Percentiles rank a stretch among this genome's conserved stretches.
Evolutionary conservation across 257 asterid species (phyloP).

Genomic region (Gardenia jasminoides): DNA sequence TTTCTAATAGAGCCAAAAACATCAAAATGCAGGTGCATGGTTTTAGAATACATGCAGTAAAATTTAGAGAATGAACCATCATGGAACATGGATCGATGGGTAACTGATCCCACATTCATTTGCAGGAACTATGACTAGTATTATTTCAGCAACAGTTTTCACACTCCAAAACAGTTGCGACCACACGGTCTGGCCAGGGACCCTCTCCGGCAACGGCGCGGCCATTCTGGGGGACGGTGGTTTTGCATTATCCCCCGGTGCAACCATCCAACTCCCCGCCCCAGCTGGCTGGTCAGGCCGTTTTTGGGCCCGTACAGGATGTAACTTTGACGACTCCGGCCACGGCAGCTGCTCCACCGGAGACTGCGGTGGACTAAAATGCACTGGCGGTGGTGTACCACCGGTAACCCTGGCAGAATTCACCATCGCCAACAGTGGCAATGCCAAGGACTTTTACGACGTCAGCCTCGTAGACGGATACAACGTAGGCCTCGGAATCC

Average conservation of each 20-base stretch:
- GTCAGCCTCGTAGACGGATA: constrained; percentile 88
- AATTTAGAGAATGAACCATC: no score
- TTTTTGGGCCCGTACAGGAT: constrained; percentile 86
- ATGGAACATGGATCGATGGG: no score
- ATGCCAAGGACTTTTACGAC: constrained; percentile 65
- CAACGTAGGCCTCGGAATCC: constrained; percentile 62
- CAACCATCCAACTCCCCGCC: constrained; percentile 53
- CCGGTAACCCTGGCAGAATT: constrained; percentile 78
- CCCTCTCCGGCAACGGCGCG: constrained; percentile 72
- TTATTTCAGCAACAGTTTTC: constrained; percentile 50
- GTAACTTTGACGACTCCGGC: constrained; percentile 58
- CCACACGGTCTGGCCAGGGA: constrained; percentile 89
- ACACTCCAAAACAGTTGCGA: constrained; percentile 70
- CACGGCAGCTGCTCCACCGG: constrained; percentile 71
- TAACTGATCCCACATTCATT: background rate
- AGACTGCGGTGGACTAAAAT: constrained; percentile 63
- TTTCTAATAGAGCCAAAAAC: no score
- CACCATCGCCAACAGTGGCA: constrained; percentile 43
- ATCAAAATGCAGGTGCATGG: no score
- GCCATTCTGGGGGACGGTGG: constrained; percentile 68
- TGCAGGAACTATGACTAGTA: constrained; percentile 32
- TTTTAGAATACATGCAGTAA: no score
- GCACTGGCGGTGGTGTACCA: constrained; percentile 69
- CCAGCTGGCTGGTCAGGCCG: constrained; percentile 93
- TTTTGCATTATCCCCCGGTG: constrained; percentile 62